Conservation (phyloP, 495 filamentous ascomycete species). For the Daldinia concentrica region DNA sequence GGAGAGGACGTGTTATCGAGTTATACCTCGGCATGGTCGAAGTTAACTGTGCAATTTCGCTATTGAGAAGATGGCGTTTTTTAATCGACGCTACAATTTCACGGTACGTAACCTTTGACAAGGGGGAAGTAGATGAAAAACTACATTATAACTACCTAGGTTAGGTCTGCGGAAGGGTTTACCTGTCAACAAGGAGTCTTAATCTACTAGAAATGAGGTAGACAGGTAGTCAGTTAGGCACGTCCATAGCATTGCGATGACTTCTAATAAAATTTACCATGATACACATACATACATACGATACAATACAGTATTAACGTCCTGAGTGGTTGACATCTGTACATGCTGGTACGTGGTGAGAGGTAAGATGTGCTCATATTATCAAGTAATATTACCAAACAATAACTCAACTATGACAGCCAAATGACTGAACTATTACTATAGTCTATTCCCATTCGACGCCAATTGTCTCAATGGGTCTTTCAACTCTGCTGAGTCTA, state of each 20-base stretch:
- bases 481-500: neutral
- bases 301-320: too few relatives aligned
- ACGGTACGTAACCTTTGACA: neutral
- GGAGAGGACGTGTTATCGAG: neutral
- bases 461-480: neutral
- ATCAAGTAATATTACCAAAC: neutral
- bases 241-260: neutral
- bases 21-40: neutral
- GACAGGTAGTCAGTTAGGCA: neutral
- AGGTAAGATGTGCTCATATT: neutral
- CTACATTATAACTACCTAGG: neutral
- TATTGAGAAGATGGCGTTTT: neutral
- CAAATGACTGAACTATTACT: neutral
- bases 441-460: constrained; percentile 4
- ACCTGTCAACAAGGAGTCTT: neutral
- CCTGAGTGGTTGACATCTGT: neutral
- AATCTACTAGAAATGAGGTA: neutral
- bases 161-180: neutral
- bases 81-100: neutral
- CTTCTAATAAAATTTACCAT: neutral
- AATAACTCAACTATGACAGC: neutral
- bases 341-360: neutral
- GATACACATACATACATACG: too few relatives aligned
- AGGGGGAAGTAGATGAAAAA: neutral
- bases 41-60: neutral